Percentiles rank a stretch among this genome's conserved stretches.
These are phyloP conservation scores for Maudiozyma barnettii DNA, from an alignment of 805 yeast genomes.

Conservation along the genomic window DNA sequence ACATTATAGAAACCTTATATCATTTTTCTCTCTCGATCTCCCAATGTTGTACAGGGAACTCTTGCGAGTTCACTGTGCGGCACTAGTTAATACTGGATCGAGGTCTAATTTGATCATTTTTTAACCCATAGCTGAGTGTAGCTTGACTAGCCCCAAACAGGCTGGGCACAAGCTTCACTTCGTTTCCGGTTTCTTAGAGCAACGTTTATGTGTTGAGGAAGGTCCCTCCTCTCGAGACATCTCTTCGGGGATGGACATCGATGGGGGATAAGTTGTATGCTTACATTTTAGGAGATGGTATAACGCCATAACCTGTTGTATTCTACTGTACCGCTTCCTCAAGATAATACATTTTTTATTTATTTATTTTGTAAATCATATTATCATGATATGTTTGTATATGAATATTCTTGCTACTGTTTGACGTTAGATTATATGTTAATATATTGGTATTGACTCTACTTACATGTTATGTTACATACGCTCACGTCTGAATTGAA, in stretches of 20 bases:
- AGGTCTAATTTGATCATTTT: slow-evolving; percentile 19
- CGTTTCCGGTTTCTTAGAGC: slow-evolving; percentile 37
- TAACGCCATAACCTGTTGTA: slow-evolving; percentile 27
- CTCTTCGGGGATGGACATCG: slow-evolving; percentile 2
- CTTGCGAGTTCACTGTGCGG: slow-evolving; percentile 2
- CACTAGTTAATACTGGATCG: slow-evolving; percentile 31
- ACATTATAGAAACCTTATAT: slow-evolving; percentile 30
- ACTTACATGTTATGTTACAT: not conserved
- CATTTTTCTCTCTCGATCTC: slow-evolving; percentile 21
- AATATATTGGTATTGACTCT: not conserved
- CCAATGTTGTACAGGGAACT: not conserved
- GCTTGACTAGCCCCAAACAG: slow-evolving; percentile 32
- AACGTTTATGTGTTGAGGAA: slow-evolving; percentile 23
- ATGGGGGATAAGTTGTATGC: slow-evolving; percentile 21
- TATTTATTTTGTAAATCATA: not conserved
- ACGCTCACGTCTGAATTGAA: not conserved
- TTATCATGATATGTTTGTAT: too few relatives aligned
- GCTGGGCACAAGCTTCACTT: slow-evolving; percentile 29
- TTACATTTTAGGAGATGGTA: slow-evolving; percentile 21
- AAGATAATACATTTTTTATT: slow-evolving; percentile 24
- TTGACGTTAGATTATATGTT: too few relatives aligned
- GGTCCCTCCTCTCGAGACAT: slow-evolving; percentile 6
- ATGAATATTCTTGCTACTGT: too few relatives aligned
- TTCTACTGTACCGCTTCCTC: slow-evolving; percentile 28
- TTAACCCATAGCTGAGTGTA: slow-evolving; percentile 33